phyloP scores from a whole-genome alignment of 2,329 filamentous ascomycete genomes.

The Fusarium palustre region DNA sequence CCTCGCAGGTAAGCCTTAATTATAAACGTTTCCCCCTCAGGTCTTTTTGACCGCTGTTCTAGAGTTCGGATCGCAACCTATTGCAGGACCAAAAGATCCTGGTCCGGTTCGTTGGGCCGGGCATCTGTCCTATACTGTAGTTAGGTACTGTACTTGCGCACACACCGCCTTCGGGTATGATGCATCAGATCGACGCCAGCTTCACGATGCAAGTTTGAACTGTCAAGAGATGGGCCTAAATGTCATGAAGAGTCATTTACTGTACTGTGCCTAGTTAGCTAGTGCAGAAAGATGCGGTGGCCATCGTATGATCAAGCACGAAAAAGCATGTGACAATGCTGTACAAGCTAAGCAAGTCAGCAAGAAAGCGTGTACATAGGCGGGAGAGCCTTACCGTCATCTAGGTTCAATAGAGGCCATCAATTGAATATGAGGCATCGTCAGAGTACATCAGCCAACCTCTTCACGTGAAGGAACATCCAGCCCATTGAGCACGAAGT shows the following conservation, averaged over 20 bases:
- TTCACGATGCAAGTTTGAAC: constrained; percentile 26
- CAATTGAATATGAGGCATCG: background rate
- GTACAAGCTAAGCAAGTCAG: background rate
- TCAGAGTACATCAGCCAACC: constrained; percentile 16
- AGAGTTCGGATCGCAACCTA: constrained; percentile 8
- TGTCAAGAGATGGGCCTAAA: constrained; percentile 28
- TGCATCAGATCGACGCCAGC: constrained; percentile 22
- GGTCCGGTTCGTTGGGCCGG: constrained; percentile 16
- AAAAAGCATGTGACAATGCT: background rate
- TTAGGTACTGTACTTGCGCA: constrained; percentile 12
- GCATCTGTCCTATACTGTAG: constrained; percentile 13
- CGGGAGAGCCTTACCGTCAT: constrained; percentile 1
- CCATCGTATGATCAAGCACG: constrained; percentile 17
- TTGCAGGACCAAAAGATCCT: constrained; percentile 31
- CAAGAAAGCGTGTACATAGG: background rate
- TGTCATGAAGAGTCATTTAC: constrained; percentile 20
- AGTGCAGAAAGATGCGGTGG: constrained; percentile 12
- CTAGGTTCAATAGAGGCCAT: background rate
- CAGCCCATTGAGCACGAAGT: too few species aligned
- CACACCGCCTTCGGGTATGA: constrained; percentile 34
- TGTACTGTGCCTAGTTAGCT: background rate
- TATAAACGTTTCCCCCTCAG: background rate
- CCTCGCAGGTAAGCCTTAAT: background rate
- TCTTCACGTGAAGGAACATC: background rate
- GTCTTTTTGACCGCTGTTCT: constrained; percentile 36